These are phyloP conservation scores for Geotrichum reessii DNA, from an alignment of 1,139 yeast genomes.

Conservation along the genomic window DNA sequence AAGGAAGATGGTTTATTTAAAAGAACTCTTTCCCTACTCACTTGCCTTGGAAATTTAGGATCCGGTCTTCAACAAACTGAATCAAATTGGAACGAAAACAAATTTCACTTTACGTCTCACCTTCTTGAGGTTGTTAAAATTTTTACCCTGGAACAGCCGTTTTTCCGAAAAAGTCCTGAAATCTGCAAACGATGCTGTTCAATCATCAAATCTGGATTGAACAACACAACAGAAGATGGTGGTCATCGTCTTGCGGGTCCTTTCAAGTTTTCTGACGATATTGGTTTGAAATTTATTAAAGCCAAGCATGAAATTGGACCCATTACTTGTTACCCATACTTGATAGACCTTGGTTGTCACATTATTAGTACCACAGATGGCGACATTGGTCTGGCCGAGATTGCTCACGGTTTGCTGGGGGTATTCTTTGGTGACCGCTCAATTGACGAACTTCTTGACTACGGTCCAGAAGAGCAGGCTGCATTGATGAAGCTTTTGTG, in stretches of 20 bases:
- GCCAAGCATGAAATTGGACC: constrained; percentile 22
- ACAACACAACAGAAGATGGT: constrained; percentile 27
- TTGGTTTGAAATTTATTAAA: constrained; percentile 43
- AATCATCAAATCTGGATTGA: constrained; percentile 47
- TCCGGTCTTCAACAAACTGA: constrained; percentile 47
- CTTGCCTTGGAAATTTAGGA: constrained; percentile 62
- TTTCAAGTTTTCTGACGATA: constrained; percentile 40
- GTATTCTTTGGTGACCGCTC: neutral
- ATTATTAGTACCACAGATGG: neutral
- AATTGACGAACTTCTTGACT: neutral
- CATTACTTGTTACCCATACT: constrained; percentile 1
- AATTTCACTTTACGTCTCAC: constrained; percentile 39
- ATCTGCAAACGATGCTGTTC: constrained; percentile 53
- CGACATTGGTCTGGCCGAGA: constrained; percentile 14
- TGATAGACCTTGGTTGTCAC: constrained; percentile 1
- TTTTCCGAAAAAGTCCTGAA: constrained; percentile 38
- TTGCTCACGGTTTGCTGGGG: neutral
- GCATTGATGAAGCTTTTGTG: neutral
- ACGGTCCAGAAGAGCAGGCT: neutral
- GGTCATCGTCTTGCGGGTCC: constrained; percentile 50
- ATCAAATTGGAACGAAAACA: constrained; percentile 40
- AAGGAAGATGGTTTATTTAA: constrained; percentile 3
- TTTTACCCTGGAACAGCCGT: constrained; percentile 40
- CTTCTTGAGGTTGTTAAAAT: constrained; percentile 41
- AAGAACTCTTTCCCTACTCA: constrained; percentile 44